phyloP scores from a whole-genome alignment of 179 eudicot genomes.

The Pouteria campechiana region DNA sequence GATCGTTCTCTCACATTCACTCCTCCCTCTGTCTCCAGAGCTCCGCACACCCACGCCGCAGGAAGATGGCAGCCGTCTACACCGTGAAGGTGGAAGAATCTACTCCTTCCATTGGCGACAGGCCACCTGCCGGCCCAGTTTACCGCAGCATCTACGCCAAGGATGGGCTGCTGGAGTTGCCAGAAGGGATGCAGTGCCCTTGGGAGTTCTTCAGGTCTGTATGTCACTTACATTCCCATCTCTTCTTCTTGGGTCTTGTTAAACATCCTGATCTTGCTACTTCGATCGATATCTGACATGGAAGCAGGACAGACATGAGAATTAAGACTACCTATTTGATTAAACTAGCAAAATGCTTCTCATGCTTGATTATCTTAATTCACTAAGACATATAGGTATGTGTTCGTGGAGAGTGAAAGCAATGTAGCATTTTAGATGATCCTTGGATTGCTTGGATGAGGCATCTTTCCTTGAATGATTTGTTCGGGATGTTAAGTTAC shows the following conservation, averaged over 20 bases:
- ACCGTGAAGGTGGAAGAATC: constrained; percentile 48
- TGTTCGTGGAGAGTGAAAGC: too few species aligned
- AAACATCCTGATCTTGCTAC: background rate
- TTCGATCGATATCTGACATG: background rate
- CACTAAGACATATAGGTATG: too few species aligned
- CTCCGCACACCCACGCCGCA: too few species aligned
- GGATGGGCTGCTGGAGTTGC: constrained; percentile 48
- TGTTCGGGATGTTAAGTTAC: too few species aligned
- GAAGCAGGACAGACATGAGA: too few species aligned
- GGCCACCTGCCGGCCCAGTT: constrained; percentile 62
- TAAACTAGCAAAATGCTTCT: too few species aligned
- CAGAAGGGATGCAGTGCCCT: constrained; percentile 33
- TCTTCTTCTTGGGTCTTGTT: background rate
- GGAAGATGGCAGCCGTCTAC: constrained; percentile 16
- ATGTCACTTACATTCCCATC: too few species aligned
- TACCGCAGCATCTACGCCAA: constrained; percentile 58
- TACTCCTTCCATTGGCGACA: constrained; percentile 22
- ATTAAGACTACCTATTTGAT: too few species aligned
- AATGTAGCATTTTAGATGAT: too few species aligned
- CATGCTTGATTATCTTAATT: too few species aligned
- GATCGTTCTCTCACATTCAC: background rate
- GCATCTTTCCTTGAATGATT: too few species aligned
- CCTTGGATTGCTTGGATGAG: too few species aligned
- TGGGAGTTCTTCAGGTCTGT: constrained; percentile 68
- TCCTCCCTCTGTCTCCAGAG: background rate